Evolutionary conservation across 768 basidiomycete species (phyloP).

Genomic region (Russula sp.): DNA sequence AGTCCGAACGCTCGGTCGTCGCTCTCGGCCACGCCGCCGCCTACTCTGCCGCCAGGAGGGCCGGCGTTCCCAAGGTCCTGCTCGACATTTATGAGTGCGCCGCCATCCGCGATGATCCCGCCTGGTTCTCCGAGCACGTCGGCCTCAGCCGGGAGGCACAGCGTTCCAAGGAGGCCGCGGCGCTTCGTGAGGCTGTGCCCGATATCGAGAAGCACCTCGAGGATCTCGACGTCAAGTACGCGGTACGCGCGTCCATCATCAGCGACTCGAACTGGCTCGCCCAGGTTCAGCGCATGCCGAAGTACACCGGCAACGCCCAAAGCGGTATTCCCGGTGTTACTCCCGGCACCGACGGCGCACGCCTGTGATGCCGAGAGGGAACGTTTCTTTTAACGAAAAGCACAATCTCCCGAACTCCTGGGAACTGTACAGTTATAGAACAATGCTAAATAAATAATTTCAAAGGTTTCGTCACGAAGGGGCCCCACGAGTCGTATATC

Average conservation of each 20-base stretch:
- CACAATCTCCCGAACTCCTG: too few relatives aligned
- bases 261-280: conserved; percentile 6
- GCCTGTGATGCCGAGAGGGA: background rate
- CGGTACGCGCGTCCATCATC: conserved; percentile 20
- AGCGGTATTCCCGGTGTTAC: conserved; percentile 2
- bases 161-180: conserved; percentile 5
- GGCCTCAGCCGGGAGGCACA: conserved; percentile 9
- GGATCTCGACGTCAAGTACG: conserved; percentile 12
- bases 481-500: too few relatives aligned
- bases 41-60: conserved; percentile 15
- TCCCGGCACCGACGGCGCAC: background rate
- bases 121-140: conserved; percentile 20
- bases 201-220: conserved; percentile 13
- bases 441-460: too few relatives aligned
- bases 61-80: conserved; percentile 11
- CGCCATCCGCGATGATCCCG: conserved; percentile 16
- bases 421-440: too few relatives aligned
- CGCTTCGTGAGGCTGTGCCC: conserved; percentile 9
- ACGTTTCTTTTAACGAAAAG: too few relatives aligned
- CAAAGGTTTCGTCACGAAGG: too few relatives aligned
- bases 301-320: conserved; percentile 4
- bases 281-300: conserved; percentile 2
- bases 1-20: conserved; percentile 17
- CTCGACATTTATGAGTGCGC: conserved; percentile 20
- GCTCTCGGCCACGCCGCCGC: conserved; percentile 21